A percentile compares a stretch with the other conserved stretches of the same genome.
phyloP scores from a whole-genome alignment of 2,329 filamentous ascomycete genomes.

The Diaporthe humulicola region DNA sequence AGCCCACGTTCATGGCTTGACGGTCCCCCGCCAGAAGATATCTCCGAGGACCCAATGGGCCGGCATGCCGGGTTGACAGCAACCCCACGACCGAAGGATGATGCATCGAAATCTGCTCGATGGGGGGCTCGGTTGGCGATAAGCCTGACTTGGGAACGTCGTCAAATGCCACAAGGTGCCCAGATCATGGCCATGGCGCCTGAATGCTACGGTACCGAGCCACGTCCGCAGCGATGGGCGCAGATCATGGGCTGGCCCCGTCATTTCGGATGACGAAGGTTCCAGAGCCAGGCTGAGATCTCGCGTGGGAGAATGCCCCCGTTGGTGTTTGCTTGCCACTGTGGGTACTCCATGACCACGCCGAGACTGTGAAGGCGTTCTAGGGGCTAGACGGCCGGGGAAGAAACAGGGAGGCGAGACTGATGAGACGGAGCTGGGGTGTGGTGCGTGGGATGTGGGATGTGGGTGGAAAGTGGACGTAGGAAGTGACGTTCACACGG shows the following conservation, averaged over 20 bases:
- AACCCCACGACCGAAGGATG: background rate
- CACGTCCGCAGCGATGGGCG: conserved; percentile 9
- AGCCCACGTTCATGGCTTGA: conserved; percentile 23
- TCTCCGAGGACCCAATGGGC: conserved; percentile 6
- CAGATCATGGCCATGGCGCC: background rate
- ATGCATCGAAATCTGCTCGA: conserved; percentile 21
- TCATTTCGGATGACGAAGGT: conserved; percentile 31
- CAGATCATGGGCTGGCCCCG: conserved; percentile 15
- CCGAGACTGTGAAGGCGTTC: conserved; percentile 19
- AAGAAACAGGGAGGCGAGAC: conserved; percentile 22
- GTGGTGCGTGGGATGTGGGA: background rate
- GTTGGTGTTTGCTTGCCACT: conserved; percentile 15
- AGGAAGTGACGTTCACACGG: background rate
- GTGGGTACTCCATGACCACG: conserved; percentile 27
- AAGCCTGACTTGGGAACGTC: background rate
- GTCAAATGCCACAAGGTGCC: background rate
- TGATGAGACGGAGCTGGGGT: conserved; percentile 18
- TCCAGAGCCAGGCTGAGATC: conserved; percentile 12
- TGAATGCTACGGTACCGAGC: background rate
- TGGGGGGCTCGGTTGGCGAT: background rate
- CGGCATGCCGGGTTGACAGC: background rate
- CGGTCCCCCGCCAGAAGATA: background rate
- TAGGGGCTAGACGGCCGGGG: conserved; percentile 13
- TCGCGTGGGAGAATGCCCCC: background rate
- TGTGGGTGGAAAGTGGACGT: background rate